Evolutionary conservation across 352 stramenopile genomes (phyloP).

Genomic region (Globisporangium spiculum): DNA sequence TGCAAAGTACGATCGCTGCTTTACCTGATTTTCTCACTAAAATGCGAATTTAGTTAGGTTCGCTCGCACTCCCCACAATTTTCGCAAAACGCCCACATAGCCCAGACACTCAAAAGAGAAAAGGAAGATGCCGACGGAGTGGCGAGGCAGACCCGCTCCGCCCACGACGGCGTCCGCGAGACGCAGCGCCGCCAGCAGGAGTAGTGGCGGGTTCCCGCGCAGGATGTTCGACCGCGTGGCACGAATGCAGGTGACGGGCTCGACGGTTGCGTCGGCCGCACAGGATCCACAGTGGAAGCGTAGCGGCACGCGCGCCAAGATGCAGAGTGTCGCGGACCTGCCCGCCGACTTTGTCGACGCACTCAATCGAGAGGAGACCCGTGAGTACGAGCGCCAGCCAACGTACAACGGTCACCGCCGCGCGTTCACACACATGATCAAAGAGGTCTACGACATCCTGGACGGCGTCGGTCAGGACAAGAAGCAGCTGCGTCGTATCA

Average conservation of each 20-base stretch:
- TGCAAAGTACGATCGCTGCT: not conserved
- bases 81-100: conserved; percentile 6
- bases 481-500: conserved; percentile 50
- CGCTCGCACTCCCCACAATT: not conserved
- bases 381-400: conserved; percentile 39
- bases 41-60: not conserved
- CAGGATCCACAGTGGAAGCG: conserved; percentile 36
- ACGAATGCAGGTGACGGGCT: conserved; percentile 65
- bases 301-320: conserved; percentile 25
- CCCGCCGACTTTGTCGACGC: conserved; percentile 40
- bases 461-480: conserved; percentile 43
- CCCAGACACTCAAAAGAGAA: not conserved
- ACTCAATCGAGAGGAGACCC: conserved; percentile 42
- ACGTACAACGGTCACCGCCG: conserved; percentile 49
- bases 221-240: conserved; percentile 50
- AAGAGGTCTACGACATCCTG: conserved; percentile 66
- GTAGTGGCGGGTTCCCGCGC: conserved; percentile 3
- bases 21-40: not conserved
- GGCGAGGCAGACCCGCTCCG: conserved; percentile 7
- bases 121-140: not conserved
- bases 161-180: conserved; percentile 5
- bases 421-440: conserved; percentile 52
- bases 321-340: conserved; percentile 61
- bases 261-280: conserved; percentile 13
- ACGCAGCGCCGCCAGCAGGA: not conserved